These are phyloP conservation scores for Bryoglossum gracile DNA, from an alignment of 495 filamentous ascomycete species.

Conservation along the genomic window DNA sequence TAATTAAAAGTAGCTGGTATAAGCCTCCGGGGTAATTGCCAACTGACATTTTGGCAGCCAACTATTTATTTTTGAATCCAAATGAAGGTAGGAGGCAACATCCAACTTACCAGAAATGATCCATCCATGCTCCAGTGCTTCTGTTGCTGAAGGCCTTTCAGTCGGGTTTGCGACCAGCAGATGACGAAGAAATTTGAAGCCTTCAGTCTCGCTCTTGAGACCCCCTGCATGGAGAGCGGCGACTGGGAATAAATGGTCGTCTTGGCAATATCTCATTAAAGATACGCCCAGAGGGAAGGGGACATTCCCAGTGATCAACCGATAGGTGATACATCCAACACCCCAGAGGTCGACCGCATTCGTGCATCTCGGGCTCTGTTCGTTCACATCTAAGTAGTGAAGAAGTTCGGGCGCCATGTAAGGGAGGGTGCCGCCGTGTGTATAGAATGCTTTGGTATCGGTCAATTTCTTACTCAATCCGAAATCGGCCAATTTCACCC, in stretches of 20 bases:
- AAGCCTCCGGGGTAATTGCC: no score
- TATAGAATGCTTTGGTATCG: neutral
- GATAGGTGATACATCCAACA: constrained; percentile 1
- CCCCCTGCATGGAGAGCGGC: neutral
- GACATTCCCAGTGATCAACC: neutral
- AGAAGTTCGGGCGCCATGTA: constrained; percentile 1
- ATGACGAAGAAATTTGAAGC: neutral
- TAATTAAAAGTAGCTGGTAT: no score
- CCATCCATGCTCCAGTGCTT: neutral
- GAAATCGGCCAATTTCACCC: constrained; percentile 5
- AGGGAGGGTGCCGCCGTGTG: neutral
- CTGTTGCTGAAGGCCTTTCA: neutral
- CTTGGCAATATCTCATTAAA: neutral
- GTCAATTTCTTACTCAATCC: neutral
- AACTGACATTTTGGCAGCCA: no score
- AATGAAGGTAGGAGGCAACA: no score
- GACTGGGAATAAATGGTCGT: neutral
- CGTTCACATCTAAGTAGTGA: neutral
- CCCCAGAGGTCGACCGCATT: constrained; percentile 7
- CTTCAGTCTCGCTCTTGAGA: no score
- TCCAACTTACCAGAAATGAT: neutral
- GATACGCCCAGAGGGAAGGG: neutral
- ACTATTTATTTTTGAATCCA: no score
- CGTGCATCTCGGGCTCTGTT: neutral
- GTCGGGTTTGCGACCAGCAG: neutral